Evolutionary conservation across 2,329 filamentous ascomycete species (phyloP).

Genomic region (Pyrenophora seminiperda): DNA sequence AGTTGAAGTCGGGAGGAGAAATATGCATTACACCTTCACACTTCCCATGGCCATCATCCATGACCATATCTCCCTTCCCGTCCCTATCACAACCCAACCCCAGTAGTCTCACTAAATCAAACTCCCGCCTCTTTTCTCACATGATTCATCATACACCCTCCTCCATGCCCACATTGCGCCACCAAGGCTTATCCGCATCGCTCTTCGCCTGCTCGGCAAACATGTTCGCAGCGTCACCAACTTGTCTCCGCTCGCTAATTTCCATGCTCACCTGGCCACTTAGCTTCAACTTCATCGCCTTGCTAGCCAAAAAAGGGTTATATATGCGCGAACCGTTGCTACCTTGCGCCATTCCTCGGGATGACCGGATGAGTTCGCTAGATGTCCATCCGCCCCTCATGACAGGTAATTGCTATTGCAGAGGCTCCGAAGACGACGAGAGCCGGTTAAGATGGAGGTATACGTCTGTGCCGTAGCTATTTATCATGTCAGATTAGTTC

Average conservation of each 20-base stretch:
- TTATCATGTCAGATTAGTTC: slow-evolving; percentile 21
- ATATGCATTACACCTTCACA: no score
- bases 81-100: not conserved
- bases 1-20: no score
- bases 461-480: slow-evolving; percentile 94
- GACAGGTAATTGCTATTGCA: slow-evolving; percentile 92
- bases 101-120: not conserved
- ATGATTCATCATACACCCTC: slow-evolving; percentile 48
- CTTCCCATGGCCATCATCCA: no score
- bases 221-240: slow-evolving; percentile 83
- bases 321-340: slow-evolving; percentile 31
- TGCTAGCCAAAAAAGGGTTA: slow-evolving; percentile 46
- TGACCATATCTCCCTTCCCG: not conserved
- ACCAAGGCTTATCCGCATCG: slow-evolving; percentile 48
- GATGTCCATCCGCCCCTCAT: slow-evolving; percentile 71
- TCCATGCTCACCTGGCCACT: slow-evolving; percentile 62
- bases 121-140: not conserved
- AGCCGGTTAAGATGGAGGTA: slow-evolving; percentile 97
- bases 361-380: slow-evolving; percentile 38
- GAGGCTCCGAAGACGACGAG: slow-evolving; percentile 91
- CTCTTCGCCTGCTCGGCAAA: slow-evolving; percentile 52
- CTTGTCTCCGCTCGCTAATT: slow-evolving; percentile 84
- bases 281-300: slow-evolving; percentile 70
- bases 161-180: slow-evolving; percentile 57
- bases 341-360: slow-evolving; percentile 65